Percentiles rank a stretch among this genome's conserved stretches.
Conservation (phyloP, 1,284 basidiomycete species). For the Rhodofomes roseus region DNA sequence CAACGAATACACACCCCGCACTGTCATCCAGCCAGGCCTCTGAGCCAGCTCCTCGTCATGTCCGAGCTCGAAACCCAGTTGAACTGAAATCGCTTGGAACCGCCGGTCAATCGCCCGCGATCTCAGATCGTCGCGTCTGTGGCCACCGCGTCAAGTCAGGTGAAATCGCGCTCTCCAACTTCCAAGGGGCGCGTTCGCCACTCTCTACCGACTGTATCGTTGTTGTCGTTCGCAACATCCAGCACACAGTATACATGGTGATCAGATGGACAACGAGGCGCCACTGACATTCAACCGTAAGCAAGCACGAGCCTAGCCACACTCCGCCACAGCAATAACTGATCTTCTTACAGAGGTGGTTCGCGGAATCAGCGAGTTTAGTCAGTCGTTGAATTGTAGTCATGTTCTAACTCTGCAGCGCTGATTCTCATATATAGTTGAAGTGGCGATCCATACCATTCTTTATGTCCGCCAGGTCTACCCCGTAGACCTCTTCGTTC, state of each 20-base stretch:
- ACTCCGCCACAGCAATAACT: not conserved
- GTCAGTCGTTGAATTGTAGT: constrained; percentile 29
- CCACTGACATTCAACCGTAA: constrained; percentile 34
- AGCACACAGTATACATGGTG: not conserved
- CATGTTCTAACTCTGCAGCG: not conserved
- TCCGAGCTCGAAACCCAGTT: no score
- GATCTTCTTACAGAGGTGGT: constrained; percentile 45
- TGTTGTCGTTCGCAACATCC: no score
- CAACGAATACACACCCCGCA: no score
- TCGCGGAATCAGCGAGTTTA: constrained; percentile 61
- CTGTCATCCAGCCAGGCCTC: no score
- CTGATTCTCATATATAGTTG: constrained; percentile 54
- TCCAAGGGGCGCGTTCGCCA: no score
- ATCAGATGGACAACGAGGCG: constrained; percentile 16
- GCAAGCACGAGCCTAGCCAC: constrained; percentile 8
- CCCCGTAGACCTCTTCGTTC: constrained; percentile 82
- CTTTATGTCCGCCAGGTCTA: constrained; percentile 90
- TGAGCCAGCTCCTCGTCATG: no score
- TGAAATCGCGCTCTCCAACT: no score
- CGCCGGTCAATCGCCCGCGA: no score
- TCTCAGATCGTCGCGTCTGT: no score
- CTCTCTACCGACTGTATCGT: no score
- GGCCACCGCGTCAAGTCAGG: no score
- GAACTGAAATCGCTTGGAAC: no score
- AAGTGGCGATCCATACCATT: constrained; percentile 90